These are phyloP conservation scores for Linanthus parryae DNA, from an alignment of 148 eudicot species.

Conservation along the genomic window DNA sequence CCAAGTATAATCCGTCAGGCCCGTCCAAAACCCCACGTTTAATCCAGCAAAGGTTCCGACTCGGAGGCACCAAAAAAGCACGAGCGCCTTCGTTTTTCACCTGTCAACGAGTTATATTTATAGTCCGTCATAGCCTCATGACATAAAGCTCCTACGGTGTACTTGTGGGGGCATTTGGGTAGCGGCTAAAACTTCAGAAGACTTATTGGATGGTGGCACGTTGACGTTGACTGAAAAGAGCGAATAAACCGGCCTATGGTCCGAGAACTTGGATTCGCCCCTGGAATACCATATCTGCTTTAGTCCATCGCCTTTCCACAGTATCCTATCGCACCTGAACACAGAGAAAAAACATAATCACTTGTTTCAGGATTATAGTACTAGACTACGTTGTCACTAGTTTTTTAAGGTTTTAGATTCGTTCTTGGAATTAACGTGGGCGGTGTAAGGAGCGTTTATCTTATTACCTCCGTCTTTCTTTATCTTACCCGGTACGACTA, in stretches of 20 bases:
- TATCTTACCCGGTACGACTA: background rate
- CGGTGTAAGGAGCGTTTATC: background rate
- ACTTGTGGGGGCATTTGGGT: background rate
- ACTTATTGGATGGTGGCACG: constrained; percentile 1
- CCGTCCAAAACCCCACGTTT: too few species aligned
- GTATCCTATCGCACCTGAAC: constrained; percentile 68
- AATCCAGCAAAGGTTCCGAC: background rate
- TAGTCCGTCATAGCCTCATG: too few species aligned
- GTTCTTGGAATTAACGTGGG: background rate
- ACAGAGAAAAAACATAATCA: background rate
- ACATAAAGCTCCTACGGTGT: background rate
- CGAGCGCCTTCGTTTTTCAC: constrained; percentile 11
- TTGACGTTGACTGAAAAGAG: constrained; percentile 42
- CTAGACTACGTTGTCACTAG: background rate
- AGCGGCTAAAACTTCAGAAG: background rate
- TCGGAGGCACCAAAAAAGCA: background rate
- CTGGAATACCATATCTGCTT: constrained; percentile 53
- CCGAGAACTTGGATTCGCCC: constrained; percentile 64
- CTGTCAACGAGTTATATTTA: too few species aligned
- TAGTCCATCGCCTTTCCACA: constrained; percentile 74
- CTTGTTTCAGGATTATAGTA: background rate
- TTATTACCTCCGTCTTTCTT: background rate
- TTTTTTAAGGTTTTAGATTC: background rate
- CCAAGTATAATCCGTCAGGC: too few species aligned
- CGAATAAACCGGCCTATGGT: constrained; percentile 64